Evolutionary conservation across 2,329 filamentous ascomycete genomes (phyloP), one percentile per base, ranked within the genome.

Genomic region (Aspergillus pseudoglaucus): DNA sequence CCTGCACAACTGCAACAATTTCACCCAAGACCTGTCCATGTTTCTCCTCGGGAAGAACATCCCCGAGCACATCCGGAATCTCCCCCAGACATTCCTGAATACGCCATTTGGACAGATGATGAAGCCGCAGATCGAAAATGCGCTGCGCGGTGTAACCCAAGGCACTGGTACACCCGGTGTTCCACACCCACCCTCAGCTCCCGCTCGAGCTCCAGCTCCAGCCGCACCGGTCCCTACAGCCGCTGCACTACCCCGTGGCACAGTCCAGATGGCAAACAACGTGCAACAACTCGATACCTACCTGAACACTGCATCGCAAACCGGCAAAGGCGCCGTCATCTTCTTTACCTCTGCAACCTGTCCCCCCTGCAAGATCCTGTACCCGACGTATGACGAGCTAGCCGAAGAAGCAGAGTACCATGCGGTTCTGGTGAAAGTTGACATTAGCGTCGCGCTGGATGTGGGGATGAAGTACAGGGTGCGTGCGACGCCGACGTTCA

Each of bases 1-100:
- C 73, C 59, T 80, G 23, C 90, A 96, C 69, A 98, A 98, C 65
- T 97, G 91, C 74, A 98, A 97, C 72, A 96, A 96, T 68, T 98
- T 97, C 68, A 88, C 87, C 3, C 91, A 97, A 62, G 90, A 95
- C 52, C 84, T 97, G 56, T 76, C 88, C 53, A 93, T 88, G 67
- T 97, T 97, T 54, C 75, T 97, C 0, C 75, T 96, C 1, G 91
- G 93, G 18, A 87, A 84, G 57, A 87, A 88, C 2, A 97, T 97
- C 50, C 93, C 93, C 0, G 79, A 84, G 1, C 84, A 95, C 59
- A 97, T 98, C 55, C 80, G 82, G 25, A 88, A 85, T 56, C 83
- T 97, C 63, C 91, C 91, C 0, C 79, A 90, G 60, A 86, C 84
- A 1, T 90, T 97, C 7, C 76, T 97, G 10, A 82, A 87, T 49